phyloP scores from a whole-genome alignment of 2,329 filamentous ascomycete species.

The Pseudocercospora cruenta region DNA sequence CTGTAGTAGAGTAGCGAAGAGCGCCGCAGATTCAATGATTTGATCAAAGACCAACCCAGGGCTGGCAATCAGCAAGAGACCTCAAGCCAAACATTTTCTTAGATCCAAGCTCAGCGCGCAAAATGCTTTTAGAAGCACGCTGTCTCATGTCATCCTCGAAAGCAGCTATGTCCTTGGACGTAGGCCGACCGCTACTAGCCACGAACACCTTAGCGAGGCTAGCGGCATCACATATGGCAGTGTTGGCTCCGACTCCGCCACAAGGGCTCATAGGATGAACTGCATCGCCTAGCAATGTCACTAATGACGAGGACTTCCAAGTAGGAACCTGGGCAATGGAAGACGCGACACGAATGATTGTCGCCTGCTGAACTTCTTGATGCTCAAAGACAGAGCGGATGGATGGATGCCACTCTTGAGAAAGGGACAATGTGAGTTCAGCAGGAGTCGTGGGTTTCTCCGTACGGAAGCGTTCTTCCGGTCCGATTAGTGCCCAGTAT shows the following conservation, averaged over 20 bases:
- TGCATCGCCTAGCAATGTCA: constrained; percentile 52
- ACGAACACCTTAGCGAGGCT: constrained; percentile 45
- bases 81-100: constrained; percentile 34
- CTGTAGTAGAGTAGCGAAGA: not conserved
- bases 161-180: constrained; percentile 35
- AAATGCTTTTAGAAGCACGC: constrained; percentile 39
- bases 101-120: constrained; percentile 30
- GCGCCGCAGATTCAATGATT: not conserved
- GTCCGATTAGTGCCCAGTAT: constrained; percentile 32
- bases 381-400: constrained; percentile 27
- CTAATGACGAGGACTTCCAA: constrained; percentile 38
- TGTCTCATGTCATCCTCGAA: constrained; percentile 45
- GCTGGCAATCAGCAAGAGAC: constrained; percentile 27
- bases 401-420: constrained; percentile 29
- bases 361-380: constrained; percentile 34
- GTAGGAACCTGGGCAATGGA: constrained; percentile 38
- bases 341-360: constrained; percentile 41
- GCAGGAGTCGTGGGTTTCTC: constrained; percentile 19
- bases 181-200: constrained; percentile 35
- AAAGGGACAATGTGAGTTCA: constrained; percentile 22
- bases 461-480: constrained; percentile 26
- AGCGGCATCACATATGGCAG: constrained; percentile 48
- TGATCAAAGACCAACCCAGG: not conserved
- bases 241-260: constrained; percentile 52
- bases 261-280: constrained; percentile 53